Base-by-base conservation (phyloP, 768 basidiomycete species). In the Mycena polygramma region DNA sequence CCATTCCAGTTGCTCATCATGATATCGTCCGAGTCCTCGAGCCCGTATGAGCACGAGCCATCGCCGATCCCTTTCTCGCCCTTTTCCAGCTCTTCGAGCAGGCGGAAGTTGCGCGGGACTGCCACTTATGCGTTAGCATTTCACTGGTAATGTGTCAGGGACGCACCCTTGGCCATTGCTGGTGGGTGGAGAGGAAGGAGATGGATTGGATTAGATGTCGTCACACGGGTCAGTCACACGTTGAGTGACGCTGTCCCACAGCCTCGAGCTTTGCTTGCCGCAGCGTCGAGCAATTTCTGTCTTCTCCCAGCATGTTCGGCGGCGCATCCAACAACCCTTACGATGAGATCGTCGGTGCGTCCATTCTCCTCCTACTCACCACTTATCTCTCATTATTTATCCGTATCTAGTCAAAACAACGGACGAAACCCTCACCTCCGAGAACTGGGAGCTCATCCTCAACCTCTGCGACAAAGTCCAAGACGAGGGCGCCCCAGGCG, bases 61-160 rank as follows among this genome's bases (percentile, higher is more conserved):
- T 98, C 97, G 72, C 97, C 97, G 79, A 99, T 96, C 61, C 98
- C 98, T 81, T 99, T 99, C 87, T 99, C 98, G 77, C 98, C 98
- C 83, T 99, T 98, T 82, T 99, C 98, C 73, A 99, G 93, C 85
- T 99, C 98, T 79, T 98, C 98, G 46, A 99, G 90, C 24, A 99
- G 90, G 58, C 94, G 90, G 86, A 99, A 99, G 83, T 97, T 98
- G 78, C 97, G 89, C 35, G 97, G 97, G 71, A 99, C 97, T 98
- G 57, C 15, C 30, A 30, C 30, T 30, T 30, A 6, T 30, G 30
- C 6, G 30, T 30, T 30, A 30, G 30, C 30, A 30, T 30, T 30
- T 30, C 30, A 6, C 30, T 30, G 2, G 30, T 30, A 30, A 2
- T 2, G 30, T 30, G 30, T 30, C 30, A 30, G 6, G 79, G 76